A percentile compares a stretch with the other conserved stretches of the same genome.
phyloP scores from a whole-genome alignment of 345 rosid genomes.

The Heritiera fomes region DNA sequence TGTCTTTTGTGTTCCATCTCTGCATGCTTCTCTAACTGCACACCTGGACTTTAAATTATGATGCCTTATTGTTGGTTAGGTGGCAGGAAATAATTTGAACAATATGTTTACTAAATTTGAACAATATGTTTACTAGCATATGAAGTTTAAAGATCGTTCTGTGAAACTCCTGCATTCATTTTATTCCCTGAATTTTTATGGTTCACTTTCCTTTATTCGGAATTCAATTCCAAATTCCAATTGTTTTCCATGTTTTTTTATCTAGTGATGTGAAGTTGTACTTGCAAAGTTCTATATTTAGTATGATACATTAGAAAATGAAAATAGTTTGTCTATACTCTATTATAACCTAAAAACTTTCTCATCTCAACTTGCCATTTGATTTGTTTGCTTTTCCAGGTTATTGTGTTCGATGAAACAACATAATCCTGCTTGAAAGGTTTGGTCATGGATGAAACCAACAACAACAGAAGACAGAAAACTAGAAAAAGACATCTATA shows the following conservation, averaged over 20 bases:
- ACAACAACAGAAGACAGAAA: conserved; percentile 22
- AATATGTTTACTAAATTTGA: not conserved
- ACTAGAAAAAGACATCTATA: conserved; percentile 24
- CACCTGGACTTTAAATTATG: not conserved
- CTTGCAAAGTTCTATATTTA: not conserved
- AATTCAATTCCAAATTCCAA: too few relatives aligned
- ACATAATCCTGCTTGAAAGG: conserved; percentile 37
- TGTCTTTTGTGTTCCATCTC: not conserved
- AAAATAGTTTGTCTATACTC: not conserved
- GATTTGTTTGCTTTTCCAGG: conserved; percentile 37
- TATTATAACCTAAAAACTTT: not conserved
- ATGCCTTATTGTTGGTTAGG: not conserved
- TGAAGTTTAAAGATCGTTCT: not conserved
- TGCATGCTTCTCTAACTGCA: not conserved
- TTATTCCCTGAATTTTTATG: not conserved
- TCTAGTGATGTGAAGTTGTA: not conserved
- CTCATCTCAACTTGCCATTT: conserved; percentile 10
- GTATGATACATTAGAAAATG: not conserved
- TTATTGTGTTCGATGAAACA: conserved; percentile 63
- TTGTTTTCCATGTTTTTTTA: not conserved
- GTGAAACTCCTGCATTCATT: not conserved
- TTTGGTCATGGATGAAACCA: conserved; percentile 36
- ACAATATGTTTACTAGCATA: not conserved
- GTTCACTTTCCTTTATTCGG: not conserved
- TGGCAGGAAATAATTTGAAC: not conserved